phyloP scores from a whole-genome alignment of 192 early-diverging fungal species.

The Coemansia sp. region DNA sequence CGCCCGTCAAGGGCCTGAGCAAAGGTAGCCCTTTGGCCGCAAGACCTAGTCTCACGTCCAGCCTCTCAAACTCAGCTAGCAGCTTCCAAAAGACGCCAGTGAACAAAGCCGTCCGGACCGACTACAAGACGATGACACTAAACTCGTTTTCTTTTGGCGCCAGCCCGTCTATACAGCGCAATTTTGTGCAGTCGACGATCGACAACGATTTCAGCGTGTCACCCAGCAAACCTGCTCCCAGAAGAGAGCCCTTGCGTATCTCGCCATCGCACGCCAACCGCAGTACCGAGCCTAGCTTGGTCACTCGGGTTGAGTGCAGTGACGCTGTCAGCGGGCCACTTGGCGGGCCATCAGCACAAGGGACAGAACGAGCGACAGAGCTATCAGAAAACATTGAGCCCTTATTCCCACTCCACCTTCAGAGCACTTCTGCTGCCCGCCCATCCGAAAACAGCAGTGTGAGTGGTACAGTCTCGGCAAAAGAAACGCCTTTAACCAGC shows the following conservation, averaged over 20 bases:
- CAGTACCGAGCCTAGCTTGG: not conserved
- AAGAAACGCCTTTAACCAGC: not conserved
- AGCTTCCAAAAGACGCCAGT: constrained; percentile 57
- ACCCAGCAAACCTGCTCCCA: constrained; percentile 13
- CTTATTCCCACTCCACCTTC: not conserved
- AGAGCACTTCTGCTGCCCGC: not conserved
- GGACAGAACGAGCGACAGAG: not conserved
- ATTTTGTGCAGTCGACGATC: constrained; percentile 38
- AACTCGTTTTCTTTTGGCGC: constrained; percentile 60
- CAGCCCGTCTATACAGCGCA: constrained; percentile 35
- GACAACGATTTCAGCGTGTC: constrained; percentile 36
- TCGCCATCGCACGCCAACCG: constrained; percentile 24
- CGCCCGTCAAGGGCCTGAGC: not conserved
- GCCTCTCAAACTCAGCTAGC: not conserved
- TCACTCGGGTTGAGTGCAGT: not conserved
- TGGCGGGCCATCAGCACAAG: not conserved
- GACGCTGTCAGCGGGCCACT: not conserved
- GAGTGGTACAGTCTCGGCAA: not conserved
- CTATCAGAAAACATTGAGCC: constrained; percentile 20
- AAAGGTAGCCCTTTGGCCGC: not conserved
- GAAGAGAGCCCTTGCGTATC: constrained; percentile 8
- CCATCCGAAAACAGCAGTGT: not conserved
- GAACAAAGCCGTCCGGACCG: constrained; percentile 85
- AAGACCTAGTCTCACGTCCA: not conserved
- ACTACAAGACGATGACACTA: constrained; percentile 77